Base-by-base conservation (phyloP, 2,329 filamentous ascomycete species). In the Rutstroemia sydowiana region DNA sequence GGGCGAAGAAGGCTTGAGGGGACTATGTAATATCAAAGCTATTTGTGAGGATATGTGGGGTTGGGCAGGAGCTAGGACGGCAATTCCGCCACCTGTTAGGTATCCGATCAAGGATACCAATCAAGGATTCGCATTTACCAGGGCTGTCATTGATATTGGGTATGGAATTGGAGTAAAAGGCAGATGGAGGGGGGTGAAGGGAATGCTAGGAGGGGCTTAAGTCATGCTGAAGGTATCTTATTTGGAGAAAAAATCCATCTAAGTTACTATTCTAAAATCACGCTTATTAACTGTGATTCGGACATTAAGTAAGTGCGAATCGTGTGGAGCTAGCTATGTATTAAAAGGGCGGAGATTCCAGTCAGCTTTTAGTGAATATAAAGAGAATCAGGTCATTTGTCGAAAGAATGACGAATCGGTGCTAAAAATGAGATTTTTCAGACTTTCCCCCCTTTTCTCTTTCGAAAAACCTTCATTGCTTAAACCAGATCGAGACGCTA, bases 11-110 rank as follows among this genome's bases (percentile, higher is more conserved):
- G 93, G 93, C 0, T 71, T 98, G 20, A 77, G 88, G 32, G 84
- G 84, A 3, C 66, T 98, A 50, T 95, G 89, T 69, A 96, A 97
- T 69, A 69, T 83, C 58, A 98, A 98, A 74, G 82, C 85, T 52
- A 74, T 98, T 30, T 95, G 90, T 64, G 76, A 82, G 56, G 93
- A 98, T 72, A 75, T 84, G 32, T 75, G 77, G 53, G 75, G 72
- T 14, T 78, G 76, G 73, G 60, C 83, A 18, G 81, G 82, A 2
- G 65, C 87, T 54, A 66, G 84, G 57, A 98, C 93, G 6, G 74
- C 77, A 5, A 96, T 98, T 53, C 93, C 93, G 2, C 76, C 77
- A 1, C 81, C 85, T 5, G 78, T 95, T 59, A 83, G 85, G 63
- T 95, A 97, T 68, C 92, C 93, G 2, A 81, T 98, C 14, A 66